Evolutionary conservation across 176 grass and related monocot species (phyloP), one percentile per base, ranked within the genome.

Genomic region (Tillandsia leiboldiana): DNA sequence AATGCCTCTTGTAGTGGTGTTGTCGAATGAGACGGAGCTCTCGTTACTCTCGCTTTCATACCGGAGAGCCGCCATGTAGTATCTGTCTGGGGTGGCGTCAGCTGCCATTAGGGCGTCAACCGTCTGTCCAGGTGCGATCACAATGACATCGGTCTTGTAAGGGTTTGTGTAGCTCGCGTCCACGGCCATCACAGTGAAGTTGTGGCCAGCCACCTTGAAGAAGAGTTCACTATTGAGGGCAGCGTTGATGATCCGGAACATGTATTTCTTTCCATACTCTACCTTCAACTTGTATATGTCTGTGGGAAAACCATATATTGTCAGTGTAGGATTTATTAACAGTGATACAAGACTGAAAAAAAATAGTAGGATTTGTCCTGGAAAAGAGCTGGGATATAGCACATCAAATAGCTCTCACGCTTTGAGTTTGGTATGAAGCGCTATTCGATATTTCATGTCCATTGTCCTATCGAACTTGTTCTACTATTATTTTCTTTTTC

Each of bases 111-210:
- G 72, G 27, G 82, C 84, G 67, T 91, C 84, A 11, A 91, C 84
- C 11, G 88, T 84, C 69, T 91, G 88, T 0, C 88, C 88, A 0
- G 84, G 88, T 10, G 81, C 78, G 1, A 82, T 63, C 8, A 70
- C 81, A 11, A 87, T 58, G 23, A 87, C 71, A 53, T 87, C 68
- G 8, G 88, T 91, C 29, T 20, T 66, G 72, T 91, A 91, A 12
- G 88, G 88, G n/a, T 81, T 67, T 22, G 84, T 87, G 65, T 91
- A 91, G 50, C 63, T 76, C 58, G 88, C 88, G 27, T 91, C 88
- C 2, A 78, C 69, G 22, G 77, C 83, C 12, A 83, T 70, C 20
- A 91, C 80, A 27, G 83, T 87, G 84, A 91, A 87, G 13, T 47
- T 59, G 71, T 91, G 88, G n/a, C 57, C 64, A 9, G 81, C 88